Base-by-base conservation (phyloP, 1,139 yeast species). In the Geotrichum macrosporum region DNA sequence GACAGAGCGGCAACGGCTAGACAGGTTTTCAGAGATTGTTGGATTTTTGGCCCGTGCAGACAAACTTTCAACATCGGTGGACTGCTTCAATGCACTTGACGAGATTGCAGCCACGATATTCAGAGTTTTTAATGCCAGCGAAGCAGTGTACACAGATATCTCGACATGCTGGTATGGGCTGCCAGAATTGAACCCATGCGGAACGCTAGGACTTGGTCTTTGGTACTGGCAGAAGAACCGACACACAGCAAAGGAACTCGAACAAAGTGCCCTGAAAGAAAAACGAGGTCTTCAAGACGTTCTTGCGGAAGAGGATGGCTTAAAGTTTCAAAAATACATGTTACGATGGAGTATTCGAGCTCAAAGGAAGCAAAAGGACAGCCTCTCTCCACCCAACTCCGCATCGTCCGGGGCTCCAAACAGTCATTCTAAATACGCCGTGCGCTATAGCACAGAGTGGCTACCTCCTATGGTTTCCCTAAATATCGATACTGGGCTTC, bases 31-130 rank as follows among this genome's bases (percentile, higher is more conserved):
- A 1, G 45, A 54, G 13, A 61, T 64, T 24, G 54, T 66, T 15
- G 54, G 56, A 15, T 62, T 62, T 39, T 51, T 66, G 30, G 55
- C 67, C 22, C 54, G 62, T 12, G 59, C 63, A 24, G 70, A 66
- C 52, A 60, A 35, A 57, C 66, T 6, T 52, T 62, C 35, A 48
- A 59, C 9, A 50, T 59, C 59, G 2, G 58, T 61, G 3, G 68
- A 66, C 52, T 63, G 66, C 41, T 65, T 66, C 51, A 53, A 57
- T 15, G 59, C 65, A 2, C 50, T 66, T 19, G 68, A 64, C 38
- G 61, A 60, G 30, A 41, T 67, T 1, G 48, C 67, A 4, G 57
- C 53, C 37, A 65, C 68, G 2, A 44, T 66, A 5, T 54, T 57
- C 44, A 33, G 45, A 10, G 55, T 59, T 21, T 51, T 55, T 30